Percentiles rank a stretch among this genome's conserved stretches.
These are phyloP conservation scores for Boletus sensibilis DNA, from an alignment of 768 basidiomycete genomes.

Conservation along the genomic window DNA sequence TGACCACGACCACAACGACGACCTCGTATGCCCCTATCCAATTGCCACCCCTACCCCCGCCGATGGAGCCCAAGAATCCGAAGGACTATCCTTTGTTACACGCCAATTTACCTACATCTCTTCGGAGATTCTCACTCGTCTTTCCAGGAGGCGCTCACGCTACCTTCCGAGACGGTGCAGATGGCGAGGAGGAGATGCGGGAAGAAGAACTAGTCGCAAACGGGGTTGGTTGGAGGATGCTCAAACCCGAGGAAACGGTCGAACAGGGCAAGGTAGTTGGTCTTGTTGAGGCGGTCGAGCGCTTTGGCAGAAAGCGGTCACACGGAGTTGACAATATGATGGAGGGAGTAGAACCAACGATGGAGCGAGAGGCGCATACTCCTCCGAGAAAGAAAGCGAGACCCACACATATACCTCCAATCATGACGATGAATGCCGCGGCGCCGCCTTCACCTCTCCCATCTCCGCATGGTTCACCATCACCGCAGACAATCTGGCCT, in stretches of 20 bases:
- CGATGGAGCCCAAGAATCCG: slow-evolving; percentile 68
- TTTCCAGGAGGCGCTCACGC: slow-evolving; percentile 82
- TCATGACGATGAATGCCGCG: slow-evolving; percentile 66
- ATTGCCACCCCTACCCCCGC: slow-evolving; percentile 69
- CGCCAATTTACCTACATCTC: slow-evolving; percentile 68
- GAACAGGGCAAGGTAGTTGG: slow-evolving; percentile 56
- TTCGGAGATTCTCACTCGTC: slow-evolving; percentile 72
- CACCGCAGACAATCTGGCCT: slow-evolving; percentile 74
- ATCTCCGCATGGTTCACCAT: slow-evolving; percentile 82
- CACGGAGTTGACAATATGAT: slow-evolving; percentile 57
- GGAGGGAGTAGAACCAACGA: slow-evolving; percentile 70
- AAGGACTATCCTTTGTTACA: slow-evolving; percentile 79
- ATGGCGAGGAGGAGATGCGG: slow-evolving; percentile 62
- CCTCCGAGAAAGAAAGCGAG: slow-evolving; percentile 78
- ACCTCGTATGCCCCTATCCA: slow-evolving; percentile 89
- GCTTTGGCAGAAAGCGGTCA: slow-evolving; percentile 66
- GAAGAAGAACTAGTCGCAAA: slow-evolving; percentile 66
- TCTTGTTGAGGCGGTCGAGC: slow-evolving; percentile 78
- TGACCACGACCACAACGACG: slow-evolving; percentile 89
- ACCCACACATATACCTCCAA: slow-evolving; percentile 54
- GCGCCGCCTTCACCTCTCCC: slow-evolving; percentile 84
- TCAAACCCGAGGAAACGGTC: slow-evolving; percentile 59
- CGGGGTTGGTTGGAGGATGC: slow-evolving; percentile 74
- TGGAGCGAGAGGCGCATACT: slow-evolving; percentile 42
- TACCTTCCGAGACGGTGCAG: slow-evolving; percentile 71